Conservation (phyloP, 2,329 filamentous ascomycete genomes). For the Fusarium praegraminearum region DNA sequence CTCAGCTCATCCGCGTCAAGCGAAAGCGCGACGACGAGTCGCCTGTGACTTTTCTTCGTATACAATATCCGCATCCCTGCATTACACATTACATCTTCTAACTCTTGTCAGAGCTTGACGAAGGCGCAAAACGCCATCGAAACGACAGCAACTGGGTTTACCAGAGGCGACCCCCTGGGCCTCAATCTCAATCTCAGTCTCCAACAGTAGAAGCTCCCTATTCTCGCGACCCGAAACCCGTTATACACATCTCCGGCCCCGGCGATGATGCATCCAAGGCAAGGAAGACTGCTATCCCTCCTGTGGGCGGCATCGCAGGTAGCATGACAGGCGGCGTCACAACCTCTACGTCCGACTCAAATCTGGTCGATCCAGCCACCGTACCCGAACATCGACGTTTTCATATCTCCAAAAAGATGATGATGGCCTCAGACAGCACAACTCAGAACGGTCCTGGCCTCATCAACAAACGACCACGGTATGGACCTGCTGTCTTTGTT, state of each 20-base stretch:
- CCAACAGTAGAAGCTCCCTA: constrained; percentile 44
- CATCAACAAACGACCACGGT: constrained; percentile 59
- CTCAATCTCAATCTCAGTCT: constrained; percentile 15
- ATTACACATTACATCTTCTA: constrained; percentile 11
- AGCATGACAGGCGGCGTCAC: neutral
- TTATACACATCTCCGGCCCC: constrained; percentile 63
- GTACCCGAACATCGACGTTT: constrained; percentile 62
- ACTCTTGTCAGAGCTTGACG: constrained; percentile 62
- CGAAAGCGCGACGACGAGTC: constrained; percentile 68
- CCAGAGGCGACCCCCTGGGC: constrained; percentile 60
- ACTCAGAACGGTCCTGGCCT: constrained; percentile 46
- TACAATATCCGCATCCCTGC: too few relatives aligned
- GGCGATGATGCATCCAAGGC: constrained; percentile 46
- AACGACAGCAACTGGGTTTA: constrained; percentile 67
- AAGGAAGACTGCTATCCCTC: constrained; percentile 17
- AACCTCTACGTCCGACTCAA: constrained; percentile 25
- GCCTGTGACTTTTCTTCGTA: constrained; percentile 68
- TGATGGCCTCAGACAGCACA: constrained; percentile 48
- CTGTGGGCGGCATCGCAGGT: constrained; percentile 1
- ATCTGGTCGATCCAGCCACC: constrained; percentile 15
- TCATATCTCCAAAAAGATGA: constrained; percentile 64
- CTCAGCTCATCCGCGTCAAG: constrained; percentile 70
- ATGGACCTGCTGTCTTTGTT: constrained; percentile 65
- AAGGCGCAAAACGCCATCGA: constrained; percentile 64
- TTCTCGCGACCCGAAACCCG: constrained; percentile 51